Evolutionary conservation across 2,329 filamentous ascomycete species (phyloP), one percentile per base, ranked within the genome.

Genomic region (Didymella exigua): DNA sequence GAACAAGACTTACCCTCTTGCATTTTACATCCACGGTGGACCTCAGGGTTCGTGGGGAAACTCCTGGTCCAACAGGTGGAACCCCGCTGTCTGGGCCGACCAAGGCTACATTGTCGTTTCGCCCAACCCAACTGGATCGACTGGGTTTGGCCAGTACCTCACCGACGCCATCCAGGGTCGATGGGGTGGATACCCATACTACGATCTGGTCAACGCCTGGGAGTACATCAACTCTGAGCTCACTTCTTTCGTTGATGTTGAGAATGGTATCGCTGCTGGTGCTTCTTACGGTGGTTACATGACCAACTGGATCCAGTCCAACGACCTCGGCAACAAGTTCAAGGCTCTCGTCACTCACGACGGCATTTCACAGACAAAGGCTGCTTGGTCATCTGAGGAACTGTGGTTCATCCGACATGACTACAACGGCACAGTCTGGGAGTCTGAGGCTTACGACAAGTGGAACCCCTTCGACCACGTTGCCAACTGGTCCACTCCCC

Each of bases 311-410:
- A 92, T 96, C 63, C 91, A 96, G 74, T 91, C 92, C 7, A 89
- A 95, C 58, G 84, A 86, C 1, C 82, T 97, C 0, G 92, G 91
- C 23, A 85, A 90, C 34, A 87, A 89, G 66, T 96, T 97, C 83
- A 91, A 91, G 75, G 90, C 91, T 0, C 82, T 97, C 6, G 91
- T 96, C 21, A 92, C 88, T 65, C 92, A 96, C 71, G 91, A 96
- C 65, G 92, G 92, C 43, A 87, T 92, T 50, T 93, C 91, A 73
- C 88, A 87, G 65, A 77, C 78, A 6, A 71, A 77, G 29, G 73
- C 67, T 4, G 75, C 78, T 60, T 76, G 81, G 62, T 67, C 72
- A 0, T 77, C 78, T 1, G 81, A 83, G 18, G 81, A 82, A 56
- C 63, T 82, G 14, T 83, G 78, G 77, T 82, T 83, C 64, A 79